Evolutionary conservation across 2,329 filamentous ascomycete genomes (phyloP).

Genomic region (Chaetomiaceae sp.): DNA sequence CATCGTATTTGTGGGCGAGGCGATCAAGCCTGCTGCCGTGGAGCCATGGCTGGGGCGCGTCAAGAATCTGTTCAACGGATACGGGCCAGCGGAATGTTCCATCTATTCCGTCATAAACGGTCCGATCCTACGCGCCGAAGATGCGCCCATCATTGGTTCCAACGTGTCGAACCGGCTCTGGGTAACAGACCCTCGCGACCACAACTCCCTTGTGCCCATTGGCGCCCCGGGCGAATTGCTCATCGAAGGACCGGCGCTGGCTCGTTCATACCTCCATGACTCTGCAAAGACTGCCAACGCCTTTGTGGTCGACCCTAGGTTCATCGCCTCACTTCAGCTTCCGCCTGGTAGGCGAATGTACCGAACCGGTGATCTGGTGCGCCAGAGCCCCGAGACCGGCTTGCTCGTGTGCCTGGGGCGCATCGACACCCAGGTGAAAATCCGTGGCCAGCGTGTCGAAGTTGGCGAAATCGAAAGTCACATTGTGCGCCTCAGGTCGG

Average conservation of each 20-base stretch:
- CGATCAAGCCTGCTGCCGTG: constrained; percentile 16
- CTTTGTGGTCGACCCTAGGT: constrained; percentile 37
- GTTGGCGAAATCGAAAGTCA: constrained; percentile 36
- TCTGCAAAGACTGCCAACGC: constrained; percentile 17
- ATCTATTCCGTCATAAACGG: constrained; percentile 16
- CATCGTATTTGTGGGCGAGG: too few relatives aligned
- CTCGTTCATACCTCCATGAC: constrained; percentile 26
- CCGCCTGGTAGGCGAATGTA: constrained; percentile 44
- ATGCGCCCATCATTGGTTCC: constrained; percentile 36
- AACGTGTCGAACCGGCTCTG: constrained; percentile 39
- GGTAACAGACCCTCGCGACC: constrained; percentile 23
- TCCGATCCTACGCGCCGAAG: constrained; percentile 17
- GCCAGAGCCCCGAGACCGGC: constrained; percentile 23
- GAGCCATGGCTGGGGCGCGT: constrained; percentile 36
- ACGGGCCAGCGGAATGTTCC: constrained; percentile 50
- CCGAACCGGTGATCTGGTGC: constrained; percentile 42
- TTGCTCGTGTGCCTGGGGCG: constrained; percentile 40
- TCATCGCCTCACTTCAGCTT: constrained; percentile 42
- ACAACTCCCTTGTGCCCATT: constrained; percentile 20
- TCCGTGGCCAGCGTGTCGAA: constrained; percentile 62
- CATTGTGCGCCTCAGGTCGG: too few relatives aligned
- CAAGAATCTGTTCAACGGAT: constrained; percentile 42
- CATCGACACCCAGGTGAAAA: constrained; percentile 60
- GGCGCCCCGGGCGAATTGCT: constrained; percentile 28
- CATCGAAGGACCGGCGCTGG: constrained; percentile 21